phyloP scores from a whole-genome alignment of 2,329 filamentous ascomycete genomes.

The Scedosporium dehoogii region DNA sequence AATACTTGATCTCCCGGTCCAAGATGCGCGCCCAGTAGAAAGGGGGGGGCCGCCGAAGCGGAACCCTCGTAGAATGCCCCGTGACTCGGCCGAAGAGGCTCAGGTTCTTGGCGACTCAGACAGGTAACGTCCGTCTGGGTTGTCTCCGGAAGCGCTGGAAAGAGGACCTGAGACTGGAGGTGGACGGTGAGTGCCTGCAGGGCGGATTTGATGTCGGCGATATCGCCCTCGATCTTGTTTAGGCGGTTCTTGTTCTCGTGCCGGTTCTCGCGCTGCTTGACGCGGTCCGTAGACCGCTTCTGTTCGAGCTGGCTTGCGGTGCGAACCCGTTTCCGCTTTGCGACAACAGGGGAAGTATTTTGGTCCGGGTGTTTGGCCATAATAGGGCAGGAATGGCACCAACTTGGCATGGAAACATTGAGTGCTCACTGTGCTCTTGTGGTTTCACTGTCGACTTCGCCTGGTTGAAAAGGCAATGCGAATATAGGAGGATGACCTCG shows the following conservation, averaged over 20 bases:
- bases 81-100: not conserved
- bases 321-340: not conserved
- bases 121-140: not conserved
- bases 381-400: too few relatives aligned
- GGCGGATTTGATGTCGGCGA: conserved; percentile 6
- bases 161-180: conserved; percentile 9
- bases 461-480: too few relatives aligned
- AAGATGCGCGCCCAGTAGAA: not conserved
- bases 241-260: conserved; percentile 16
- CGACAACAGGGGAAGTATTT: not conserved
- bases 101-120: not conserved
- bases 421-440: too few relatives aligned
- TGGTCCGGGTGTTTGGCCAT: too few relatives aligned
- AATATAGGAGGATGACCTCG: too few relatives aligned
- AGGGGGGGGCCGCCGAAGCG: not conserved
- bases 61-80: not conserved
- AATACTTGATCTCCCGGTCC: not conserved
- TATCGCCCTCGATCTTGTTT: conserved; percentile 17
- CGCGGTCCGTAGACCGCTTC: conserved; percentile 11
- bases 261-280: conserved; percentile 17
- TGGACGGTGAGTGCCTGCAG: conserved; percentile 1
- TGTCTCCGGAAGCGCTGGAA: conserved; percentile 6
- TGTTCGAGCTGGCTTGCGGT: not conserved
- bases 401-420: too few relatives aligned
- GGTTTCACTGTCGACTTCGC: too few relatives aligned